These are phyloP conservation scores for Salix brachista DNA, from an alignment of 345 rosid species.

Conservation along the genomic window DNA sequence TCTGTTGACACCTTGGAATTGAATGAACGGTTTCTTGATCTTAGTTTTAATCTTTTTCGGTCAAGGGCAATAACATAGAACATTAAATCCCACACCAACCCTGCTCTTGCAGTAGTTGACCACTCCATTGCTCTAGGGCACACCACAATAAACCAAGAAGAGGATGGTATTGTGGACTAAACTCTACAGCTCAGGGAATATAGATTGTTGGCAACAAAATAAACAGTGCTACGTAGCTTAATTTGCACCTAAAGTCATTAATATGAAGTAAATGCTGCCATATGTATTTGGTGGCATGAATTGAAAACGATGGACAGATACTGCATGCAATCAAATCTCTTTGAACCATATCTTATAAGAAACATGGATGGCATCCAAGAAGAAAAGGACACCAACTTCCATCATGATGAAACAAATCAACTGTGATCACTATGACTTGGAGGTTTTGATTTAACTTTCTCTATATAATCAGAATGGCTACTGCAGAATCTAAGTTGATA, in stretches of 20 bases:
- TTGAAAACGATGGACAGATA: not conserved
- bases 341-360: not conserved
- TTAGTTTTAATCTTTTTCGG: not conserved
- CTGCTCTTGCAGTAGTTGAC: not conserved
- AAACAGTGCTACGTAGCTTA: not conserved
- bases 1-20: not conserved
- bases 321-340: not conserved
- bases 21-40: not conserved
- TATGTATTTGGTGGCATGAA: not conserved
- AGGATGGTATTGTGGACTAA: not conserved
- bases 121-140: not conserved
- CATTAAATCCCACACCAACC: not conserved
- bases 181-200: not conserved
- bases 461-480: not conserved
- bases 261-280: not conserved
- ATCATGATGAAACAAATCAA: not conserved
- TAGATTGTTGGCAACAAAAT: not conserved
- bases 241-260: not conserved
- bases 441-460: not conserved
- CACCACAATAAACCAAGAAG: not conserved
- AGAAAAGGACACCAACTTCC: constrained; percentile 5
- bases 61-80: not conserved
- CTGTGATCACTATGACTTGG: not conserved
- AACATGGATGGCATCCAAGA: constrained; percentile 9
- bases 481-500: not conserved